Evolutionary conservation across 2,329 filamentous ascomycete species (phyloP), one percentile per base, ranked within the genome.

Genomic region (Bipolaris gigantea): DNA sequence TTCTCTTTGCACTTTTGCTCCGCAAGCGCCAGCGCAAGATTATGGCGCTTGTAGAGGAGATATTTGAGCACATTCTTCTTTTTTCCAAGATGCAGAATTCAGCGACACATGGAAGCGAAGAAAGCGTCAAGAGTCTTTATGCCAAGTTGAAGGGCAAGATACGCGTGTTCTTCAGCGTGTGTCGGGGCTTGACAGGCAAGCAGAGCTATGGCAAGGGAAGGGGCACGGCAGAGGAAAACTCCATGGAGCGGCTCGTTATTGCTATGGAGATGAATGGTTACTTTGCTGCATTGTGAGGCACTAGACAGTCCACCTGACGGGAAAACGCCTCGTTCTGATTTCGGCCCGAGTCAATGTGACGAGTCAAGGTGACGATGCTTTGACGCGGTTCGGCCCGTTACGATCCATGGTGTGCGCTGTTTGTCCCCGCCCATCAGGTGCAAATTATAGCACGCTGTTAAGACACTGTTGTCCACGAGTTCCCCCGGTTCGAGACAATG

Each of bases 1-100:
- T 95, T 42, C 83, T 92, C 76, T 84, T 86, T 57, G 84, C 85
- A 0, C 77, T 94, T 0, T 81, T 96, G 13, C 77, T 96, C 2
- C 83, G 89, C 54, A 89, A 89, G 65, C 81, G 89, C 33, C 91
- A 96, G 70, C 80, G 85, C 54, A 87, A 89, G 1, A 84, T 92
- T 0, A 79, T 92, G 59, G 83, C 82, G 35, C 76, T 95, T 0
- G 76, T 96, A 0, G 89, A 95, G 56, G 87, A 89, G 16, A 89
- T 93, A 1, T 93, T 95, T 59, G 78, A 80, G 1, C 74, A 84
- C 0, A 82, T 96, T n/a, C 76, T 96, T 10, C 77, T 80, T 11
- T 94, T 94, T 67, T 76, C 39, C 60, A 76, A 61, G 62, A 66
- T 59, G 57, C 63, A 58, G 59, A 75, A 52, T 16, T 42, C 47